These are phyloP conservation scores for Vigna nakashimae DNA, from an alignment of 306 rosid genomes.

Conservation along the genomic window DNA sequence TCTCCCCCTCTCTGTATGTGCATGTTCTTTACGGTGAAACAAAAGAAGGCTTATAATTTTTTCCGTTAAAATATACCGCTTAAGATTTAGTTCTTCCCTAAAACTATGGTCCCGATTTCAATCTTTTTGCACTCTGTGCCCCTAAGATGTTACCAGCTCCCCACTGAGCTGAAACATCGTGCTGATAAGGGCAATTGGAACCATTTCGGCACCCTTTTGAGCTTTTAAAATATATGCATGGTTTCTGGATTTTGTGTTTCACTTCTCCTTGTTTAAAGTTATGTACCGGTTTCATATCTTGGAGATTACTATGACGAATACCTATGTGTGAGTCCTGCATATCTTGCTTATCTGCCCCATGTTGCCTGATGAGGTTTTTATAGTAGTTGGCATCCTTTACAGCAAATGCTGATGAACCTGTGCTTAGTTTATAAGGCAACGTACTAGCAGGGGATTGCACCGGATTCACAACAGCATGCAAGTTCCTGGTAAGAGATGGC, in stretches of 20 bases:
- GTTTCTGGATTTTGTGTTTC: conserved; percentile 59
- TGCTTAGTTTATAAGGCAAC: conserved; percentile 39
- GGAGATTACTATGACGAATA: conserved; percentile 45
- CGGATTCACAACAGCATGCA: conserved; percentile 38
- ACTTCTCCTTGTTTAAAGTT: conserved; percentile 49
- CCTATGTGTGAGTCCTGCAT: conserved; percentile 56
- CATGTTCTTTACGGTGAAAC: conserved; percentile 30
- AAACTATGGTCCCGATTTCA: conserved; percentile 49
- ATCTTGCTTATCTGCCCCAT: conserved; percentile 60
- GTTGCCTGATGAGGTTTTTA: conserved; percentile 70
- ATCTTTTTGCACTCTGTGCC: conserved; percentile 58
- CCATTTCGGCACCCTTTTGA: conserved; percentile 79
- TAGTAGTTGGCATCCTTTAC: conserved; percentile 67
- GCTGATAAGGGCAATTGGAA: conserved; percentile 60
- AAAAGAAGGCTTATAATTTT: conserved; percentile 1
- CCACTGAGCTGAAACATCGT: conserved; percentile 50
- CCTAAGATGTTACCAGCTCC: conserved; percentile 43
- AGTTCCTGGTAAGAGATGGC: conserved; percentile 32
- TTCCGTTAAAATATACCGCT: conserved; percentile 11
- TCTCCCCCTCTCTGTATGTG: neutral
- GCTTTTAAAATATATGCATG: conserved; percentile 69
- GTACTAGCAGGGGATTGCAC: conserved; percentile 35
- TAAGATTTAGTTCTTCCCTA: conserved; percentile 39
- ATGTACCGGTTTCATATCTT: conserved; percentile 51
- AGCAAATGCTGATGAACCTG: conserved; percentile 43